Conservation (phyloP, 805 yeast genomes). For the Lipomyces anomalus region DNA sequence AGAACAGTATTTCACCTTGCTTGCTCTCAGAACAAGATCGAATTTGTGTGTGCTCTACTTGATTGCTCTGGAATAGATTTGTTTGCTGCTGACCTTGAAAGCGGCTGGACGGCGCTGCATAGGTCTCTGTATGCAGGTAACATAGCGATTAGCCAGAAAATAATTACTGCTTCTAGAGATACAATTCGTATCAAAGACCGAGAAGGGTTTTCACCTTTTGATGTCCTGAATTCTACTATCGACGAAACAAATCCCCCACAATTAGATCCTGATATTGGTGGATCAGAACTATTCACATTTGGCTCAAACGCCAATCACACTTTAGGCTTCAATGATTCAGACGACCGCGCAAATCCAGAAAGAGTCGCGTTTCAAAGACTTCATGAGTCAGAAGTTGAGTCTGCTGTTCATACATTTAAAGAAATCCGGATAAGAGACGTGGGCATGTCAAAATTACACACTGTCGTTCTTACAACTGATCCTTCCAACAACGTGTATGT, state of each 20-base stretch:
- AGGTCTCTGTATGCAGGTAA: conserved; percentile 56
- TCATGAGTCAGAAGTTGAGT: conserved; percentile 12
- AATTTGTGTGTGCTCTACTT: conserved; percentile 43
- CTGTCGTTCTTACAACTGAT: conserved; percentile 52
- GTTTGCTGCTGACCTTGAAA: conserved; percentile 57
- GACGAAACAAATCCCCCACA: conserved; percentile 21
- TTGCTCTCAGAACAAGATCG: conserved; percentile 46
- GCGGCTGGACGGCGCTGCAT: conserved; percentile 78
- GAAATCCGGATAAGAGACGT: conserved; percentile 45
- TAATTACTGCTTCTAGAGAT: conserved; percentile 35
- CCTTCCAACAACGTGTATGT: conserved; percentile 44
- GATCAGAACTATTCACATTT: conserved; percentile 45
- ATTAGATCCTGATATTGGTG: conserved; percentile 35
- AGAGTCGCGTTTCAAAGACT: conserved; percentile 32
- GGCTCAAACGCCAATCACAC: conserved; percentile 61
- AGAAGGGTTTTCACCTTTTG: conserved; percentile 66
- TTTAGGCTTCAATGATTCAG: conserved; percentile 62
- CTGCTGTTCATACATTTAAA: conserved; percentile 33
- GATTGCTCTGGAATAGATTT: conserved; percentile 45
- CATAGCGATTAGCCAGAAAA: conserved; percentile 46
- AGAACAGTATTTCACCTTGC: conserved; percentile 52
- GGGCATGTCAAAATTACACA: conserved; percentile 59
- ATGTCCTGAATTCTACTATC: conserved; percentile 41
- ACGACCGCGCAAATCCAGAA: conserved; percentile 45
- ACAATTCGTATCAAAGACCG: conserved; percentile 59